Conservation (phyloP, 345 rosid genomes). For the Murraya paniculata region DNA sequence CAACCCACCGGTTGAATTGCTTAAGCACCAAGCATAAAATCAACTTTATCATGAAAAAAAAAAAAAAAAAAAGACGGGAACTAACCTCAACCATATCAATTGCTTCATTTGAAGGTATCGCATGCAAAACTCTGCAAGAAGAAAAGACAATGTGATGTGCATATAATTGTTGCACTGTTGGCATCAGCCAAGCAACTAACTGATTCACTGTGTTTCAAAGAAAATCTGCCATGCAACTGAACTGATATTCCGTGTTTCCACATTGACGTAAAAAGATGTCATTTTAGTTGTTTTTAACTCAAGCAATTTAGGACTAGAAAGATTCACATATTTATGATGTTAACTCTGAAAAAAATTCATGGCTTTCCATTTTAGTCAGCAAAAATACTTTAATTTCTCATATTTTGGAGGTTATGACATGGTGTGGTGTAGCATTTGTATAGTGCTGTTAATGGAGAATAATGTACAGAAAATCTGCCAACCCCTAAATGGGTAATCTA, state of each 20-base stretch:
- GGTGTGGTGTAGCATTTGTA: not conserved
- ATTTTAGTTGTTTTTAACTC: not conserved
- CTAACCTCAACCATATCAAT: conserved; percentile 81
- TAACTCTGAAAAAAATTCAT: not conserved
- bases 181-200: not conserved
- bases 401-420: not conserved
- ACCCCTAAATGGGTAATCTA: not conserved
- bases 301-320: not conserved
- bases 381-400: not conserved
- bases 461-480: not conserved
- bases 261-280: not conserved
- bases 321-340: not conserved
- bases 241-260: not conserved
- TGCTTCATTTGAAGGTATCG: conserved; percentile 90
- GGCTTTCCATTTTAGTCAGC: not conserved
- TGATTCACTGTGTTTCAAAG: not conserved
- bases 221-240: no score
- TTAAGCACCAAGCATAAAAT: not conserved
- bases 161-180: not conserved
- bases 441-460: not conserved
- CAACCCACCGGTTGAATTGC: not conserved
- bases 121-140: conserved; percentile 68
- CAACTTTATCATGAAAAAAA: not conserved
- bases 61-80: not conserved
- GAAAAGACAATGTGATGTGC: conserved; percentile 3